Evolutionary conservation across 2,329 filamentous ascomycete species (phyloP).

Genomic region (Fusarium proliferatum): DNA sequence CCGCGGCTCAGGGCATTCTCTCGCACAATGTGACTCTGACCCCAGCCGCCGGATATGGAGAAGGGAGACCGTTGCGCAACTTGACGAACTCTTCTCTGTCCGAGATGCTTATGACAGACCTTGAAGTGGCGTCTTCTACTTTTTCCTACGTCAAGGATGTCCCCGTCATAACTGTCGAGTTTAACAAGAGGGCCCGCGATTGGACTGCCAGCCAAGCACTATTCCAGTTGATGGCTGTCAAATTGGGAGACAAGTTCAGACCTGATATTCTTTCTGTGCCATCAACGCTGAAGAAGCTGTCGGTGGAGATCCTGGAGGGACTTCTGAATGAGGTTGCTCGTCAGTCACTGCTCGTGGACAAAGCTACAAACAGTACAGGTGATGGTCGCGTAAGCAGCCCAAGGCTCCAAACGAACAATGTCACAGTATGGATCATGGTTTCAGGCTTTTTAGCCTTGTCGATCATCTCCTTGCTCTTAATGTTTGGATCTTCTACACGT

Average conservation of each 20-base stretch:
- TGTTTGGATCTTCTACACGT: rapidly evolving
- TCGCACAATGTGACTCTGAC: neutral
- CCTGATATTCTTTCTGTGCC: rapidly evolving
- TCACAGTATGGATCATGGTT: rapidly evolving
- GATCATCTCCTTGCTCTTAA: rapidly evolving
- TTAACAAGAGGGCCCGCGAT: rapidly evolving
- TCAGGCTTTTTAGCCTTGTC: neutral
- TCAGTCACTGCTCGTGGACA: neutral
- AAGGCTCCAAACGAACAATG: rapidly evolving
- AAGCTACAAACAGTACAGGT: neutral
- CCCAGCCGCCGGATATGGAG: rapidly evolving
- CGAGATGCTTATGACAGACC: neutral
- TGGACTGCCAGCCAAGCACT: neutral
- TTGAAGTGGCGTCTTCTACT: rapidly evolving
- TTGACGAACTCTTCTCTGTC: rapidly evolving
- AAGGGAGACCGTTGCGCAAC: rapidly evolving
- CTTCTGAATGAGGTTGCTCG: neutral
- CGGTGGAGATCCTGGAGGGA: rapidly evolving
- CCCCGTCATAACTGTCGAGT: rapidly evolving
- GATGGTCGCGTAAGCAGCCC: neutral
- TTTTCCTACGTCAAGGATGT: rapidly evolving
- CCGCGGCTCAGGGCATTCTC: neutral
- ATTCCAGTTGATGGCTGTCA: neutral
- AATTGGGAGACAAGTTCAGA: neutral
- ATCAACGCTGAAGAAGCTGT: rapidly evolving